Evolutionary conservation across 176 grass and related monocot genomes (phyloP), one percentile per base, ranked within the genome.

Genomic region (Bothriochloa decipiens): DNA sequence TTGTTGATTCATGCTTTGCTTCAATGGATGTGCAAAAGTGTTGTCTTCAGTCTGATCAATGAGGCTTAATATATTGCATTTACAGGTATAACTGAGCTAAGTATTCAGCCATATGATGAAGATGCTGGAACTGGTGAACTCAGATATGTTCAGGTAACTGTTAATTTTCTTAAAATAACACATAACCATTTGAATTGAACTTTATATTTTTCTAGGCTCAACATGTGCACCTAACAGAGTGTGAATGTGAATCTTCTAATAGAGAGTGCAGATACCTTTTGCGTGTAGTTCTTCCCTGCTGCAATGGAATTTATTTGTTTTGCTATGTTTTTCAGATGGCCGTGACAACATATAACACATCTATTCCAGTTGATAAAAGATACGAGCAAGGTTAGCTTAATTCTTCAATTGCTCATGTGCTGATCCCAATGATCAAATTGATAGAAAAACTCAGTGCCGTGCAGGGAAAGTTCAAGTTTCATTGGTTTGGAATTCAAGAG

Each of bases 301-400:
- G 11, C 33, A 53, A 55, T 64, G 39, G 15, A 66, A 82, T 74
- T 77, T 37, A 39, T 76, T 76, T 72, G 1, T 77, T 58, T 79
- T 76, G 26, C 45, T 20, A 85, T 57, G 72, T 62, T 68, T 12
- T 72, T 75, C 80, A 95, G 96, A 98, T 98, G 93, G 86, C 96
- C 43, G 89, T 95, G 89, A 98, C 96, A 58, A 98, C 96, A 61
- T 92, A 98, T 80, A 90, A 98, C 82, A 95, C 96, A 75, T 98
- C 96, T 49, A 87, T 98, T 79, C 92, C 91, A 37, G 78, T 87
- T 92, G 85, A 70, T 22, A 75, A 95, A 82, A 86, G 93, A 95
- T 98, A 98, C n/a, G 82, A 79, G 40, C 86, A 98, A 86, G 96
- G 93, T 95, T 86, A 81, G 85, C 63, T 18, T 79, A 25, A 74